Evolutionary conservation across 2,329 filamentous ascomycete genomes (phyloP).

Genomic region (Huntiella bhutanensis): DNA sequence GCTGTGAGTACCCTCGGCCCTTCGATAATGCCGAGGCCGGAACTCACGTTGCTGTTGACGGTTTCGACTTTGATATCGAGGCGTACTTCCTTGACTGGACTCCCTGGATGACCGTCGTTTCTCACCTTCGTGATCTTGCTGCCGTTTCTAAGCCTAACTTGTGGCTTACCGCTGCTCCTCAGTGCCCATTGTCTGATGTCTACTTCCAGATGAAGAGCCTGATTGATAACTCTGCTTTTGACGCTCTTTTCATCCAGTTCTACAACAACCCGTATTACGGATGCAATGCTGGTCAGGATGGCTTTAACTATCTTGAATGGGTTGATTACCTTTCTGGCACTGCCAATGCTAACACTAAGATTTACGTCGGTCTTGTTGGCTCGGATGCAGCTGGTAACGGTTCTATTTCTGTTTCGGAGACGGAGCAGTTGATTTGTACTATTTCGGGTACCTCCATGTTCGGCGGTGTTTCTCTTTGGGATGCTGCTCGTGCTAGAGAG

Average conservation of each 20-base stretch:
- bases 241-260: conserved; percentile 28
- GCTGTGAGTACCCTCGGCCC: conserved; percentile 20
- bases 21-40: conserved; percentile 16
- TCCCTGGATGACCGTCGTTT: conserved; percentile 22
- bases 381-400: conserved; percentile 15
- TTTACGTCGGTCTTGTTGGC: conserved; percentile 27
- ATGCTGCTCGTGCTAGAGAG: conserved; percentile 19
- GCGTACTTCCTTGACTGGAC: conserved; percentile 16
- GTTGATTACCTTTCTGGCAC: conserved; percentile 18
- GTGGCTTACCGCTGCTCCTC: conserved; percentile 26
- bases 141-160: conserved; percentile 13
- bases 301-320: conserved; percentile 28
- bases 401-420: conserved; percentile 19
- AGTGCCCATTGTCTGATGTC: conserved; percentile 21
- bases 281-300: conserved; percentile 16
- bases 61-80: conserved; percentile 27
- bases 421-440: conserved; percentile 22
- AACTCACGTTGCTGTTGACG: conserved; percentile 19
- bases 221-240: conserved; percentile 23
- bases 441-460: conserved; percentile 22
- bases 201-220: conserved; percentile 21
- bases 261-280: conserved; percentile 25
- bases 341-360: conserved; percentile 23
- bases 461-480: conserved; percentile 29
- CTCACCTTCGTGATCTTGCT: conserved; percentile 19